Percentiles rank a stretch among this genome's conserved stretches.
phyloP scores from a whole-genome alignment of 2,329 filamentous ascomycete species.

The Parastagonospora avenae region DNA sequence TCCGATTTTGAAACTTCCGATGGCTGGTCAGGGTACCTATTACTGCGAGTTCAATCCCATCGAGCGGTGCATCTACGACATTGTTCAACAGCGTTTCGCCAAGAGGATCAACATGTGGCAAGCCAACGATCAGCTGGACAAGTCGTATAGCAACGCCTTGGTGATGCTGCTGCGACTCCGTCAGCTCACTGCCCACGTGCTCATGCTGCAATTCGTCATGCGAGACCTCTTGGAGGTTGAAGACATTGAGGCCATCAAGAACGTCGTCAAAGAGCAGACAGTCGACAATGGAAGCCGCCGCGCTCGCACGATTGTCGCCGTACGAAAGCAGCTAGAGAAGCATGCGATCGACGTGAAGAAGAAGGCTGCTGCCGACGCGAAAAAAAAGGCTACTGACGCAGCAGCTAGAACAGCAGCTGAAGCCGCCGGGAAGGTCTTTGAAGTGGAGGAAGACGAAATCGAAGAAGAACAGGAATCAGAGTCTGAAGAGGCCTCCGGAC shows the following conservation, averaged over 20 bases:
- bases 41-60: slow-evolving; percentile 57
- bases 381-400: slow-evolving; percentile 10
- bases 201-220: slow-evolving; percentile 55
- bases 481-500: not conserved
- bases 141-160: slow-evolving; percentile 49
- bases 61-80: slow-evolving; percentile 60
- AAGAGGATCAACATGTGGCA: slow-evolving; percentile 48
- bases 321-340: slow-evolving; percentile 38
- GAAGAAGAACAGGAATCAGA: slow-evolving; percentile 2
- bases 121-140: slow-evolving; percentile 27
- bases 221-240: slow-evolving; percentile 51
- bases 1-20: slow-evolving; percentile 61
- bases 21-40: slow-evolving; percentile 51
- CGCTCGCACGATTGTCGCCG: slow-evolving; percentile 25
- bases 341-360: slow-evolving; percentile 24
- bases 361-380: slow-evolving; percentile 10
- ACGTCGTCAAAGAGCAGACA: slow-evolving; percentile 32
- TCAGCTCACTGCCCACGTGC: slow-evolving; percentile 57
- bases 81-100: slow-evolving; percentile 54
- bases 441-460: slow-evolving; percentile 8
- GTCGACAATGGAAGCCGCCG: slow-evolving; percentile 8
- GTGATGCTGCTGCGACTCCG: slow-evolving; percentile 57
- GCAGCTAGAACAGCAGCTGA: slow-evolving; percentile 6
- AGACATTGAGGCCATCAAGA: slow-evolving; percentile 53
- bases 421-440: not conserved